These are phyloP conservation scores for Lachancea fermentati DNA, from an alignment of 805 yeast species.

Conservation along the genomic window DNA sequence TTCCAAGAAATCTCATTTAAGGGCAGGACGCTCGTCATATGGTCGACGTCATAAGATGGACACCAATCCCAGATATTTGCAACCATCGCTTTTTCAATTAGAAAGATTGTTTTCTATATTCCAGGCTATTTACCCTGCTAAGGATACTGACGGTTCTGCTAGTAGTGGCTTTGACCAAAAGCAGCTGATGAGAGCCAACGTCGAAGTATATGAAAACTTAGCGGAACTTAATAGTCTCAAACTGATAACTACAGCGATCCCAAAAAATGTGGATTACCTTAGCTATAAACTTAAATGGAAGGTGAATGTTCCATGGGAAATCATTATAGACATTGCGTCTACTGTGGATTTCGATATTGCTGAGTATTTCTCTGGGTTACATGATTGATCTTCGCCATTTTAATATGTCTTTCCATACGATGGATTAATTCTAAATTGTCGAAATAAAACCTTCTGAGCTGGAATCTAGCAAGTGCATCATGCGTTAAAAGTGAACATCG, in stretches of 20 bases:
- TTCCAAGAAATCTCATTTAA: constrained; percentile 45
- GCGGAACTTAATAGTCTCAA: constrained; percentile 56
- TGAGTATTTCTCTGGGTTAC: constrained; percentile 42
- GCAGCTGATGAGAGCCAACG: constrained; percentile 34
- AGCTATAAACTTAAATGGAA: constrained; percentile 73
- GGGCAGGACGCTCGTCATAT: constrained; percentile 39
- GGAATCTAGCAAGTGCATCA: too few relatives aligned
- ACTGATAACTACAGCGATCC: constrained; percentile 38
- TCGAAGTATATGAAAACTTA: constrained; percentile 49
- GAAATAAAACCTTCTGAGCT: too few relatives aligned
- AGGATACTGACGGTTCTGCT: constrained; percentile 30
- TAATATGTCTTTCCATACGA: too few relatives aligned
- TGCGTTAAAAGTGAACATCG: too few relatives aligned
- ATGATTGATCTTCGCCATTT: too few relatives aligned
- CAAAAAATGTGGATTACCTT: constrained; percentile 46
- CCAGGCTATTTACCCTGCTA: constrained; percentile 55
- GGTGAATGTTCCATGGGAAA: constrained; percentile 66
- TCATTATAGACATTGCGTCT: constrained; percentile 52
- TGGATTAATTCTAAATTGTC: too few relatives aligned
- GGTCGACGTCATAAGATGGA: constrained; percentile 40
- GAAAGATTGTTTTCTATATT: constrained; percentile 79
- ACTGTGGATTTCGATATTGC: constrained; percentile 63
- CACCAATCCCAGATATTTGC: constrained; percentile 54
- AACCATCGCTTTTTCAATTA: constrained; percentile 69
- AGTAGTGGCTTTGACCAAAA: constrained; percentile 15